Percentiles rank a stretch among this genome's conserved stretches.
These are phyloP conservation scores for Hypoxylon sp. DNA, from an alignment of 2,329 filamentous ascomycete species.

Conservation along the genomic window DNA sequence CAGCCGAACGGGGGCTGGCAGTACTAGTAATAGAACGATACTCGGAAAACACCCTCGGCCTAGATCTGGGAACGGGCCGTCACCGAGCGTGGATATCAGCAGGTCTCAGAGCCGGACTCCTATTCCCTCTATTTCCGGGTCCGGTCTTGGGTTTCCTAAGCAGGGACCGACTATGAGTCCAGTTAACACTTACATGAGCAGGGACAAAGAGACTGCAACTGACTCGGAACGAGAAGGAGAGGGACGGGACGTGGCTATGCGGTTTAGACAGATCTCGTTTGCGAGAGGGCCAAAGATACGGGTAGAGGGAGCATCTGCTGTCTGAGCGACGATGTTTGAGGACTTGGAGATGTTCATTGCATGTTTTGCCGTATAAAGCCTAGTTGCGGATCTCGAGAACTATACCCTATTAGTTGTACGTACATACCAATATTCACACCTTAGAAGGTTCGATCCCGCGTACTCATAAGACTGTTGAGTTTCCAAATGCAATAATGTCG, in stretches of 20 bases:
- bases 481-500: too few relatives aligned
- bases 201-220: slow-evolving; percentile 27
- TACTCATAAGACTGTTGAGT: too few relatives aligned
- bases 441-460: too few relatives aligned
- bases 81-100: slow-evolving; percentile 9
- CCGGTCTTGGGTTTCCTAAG: slow-evolving; percentile 17
- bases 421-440: not conserved
- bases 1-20: slow-evolving; percentile 45
- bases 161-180: slow-evolving; percentile 18
- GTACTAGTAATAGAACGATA: slow-evolving; percentile 45
- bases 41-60: slow-evolving; percentile 39
- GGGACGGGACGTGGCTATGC: slow-evolving; percentile 16
- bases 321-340: slow-evolving; percentile 15
- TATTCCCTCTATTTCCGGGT: slow-evolving; percentile 11
- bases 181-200: slow-evolving; percentile 11
- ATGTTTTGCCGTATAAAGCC: not conserved
- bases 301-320: slow-evolving; percentile 23
- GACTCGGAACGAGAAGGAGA: slow-evolving; percentile 40
- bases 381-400: not conserved
- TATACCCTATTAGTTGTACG: not conserved
- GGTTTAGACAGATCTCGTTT: slow-evolving; percentile 42
- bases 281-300: slow-evolving; percentile 31
- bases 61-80: slow-evolving; percentile 10
- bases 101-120: slow-evolving; percentile 22
- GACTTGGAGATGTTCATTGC: not conserved